Conservation (phyloP, 202 grass and related monocot species). For the Brachypodium distachyon region DNA sequence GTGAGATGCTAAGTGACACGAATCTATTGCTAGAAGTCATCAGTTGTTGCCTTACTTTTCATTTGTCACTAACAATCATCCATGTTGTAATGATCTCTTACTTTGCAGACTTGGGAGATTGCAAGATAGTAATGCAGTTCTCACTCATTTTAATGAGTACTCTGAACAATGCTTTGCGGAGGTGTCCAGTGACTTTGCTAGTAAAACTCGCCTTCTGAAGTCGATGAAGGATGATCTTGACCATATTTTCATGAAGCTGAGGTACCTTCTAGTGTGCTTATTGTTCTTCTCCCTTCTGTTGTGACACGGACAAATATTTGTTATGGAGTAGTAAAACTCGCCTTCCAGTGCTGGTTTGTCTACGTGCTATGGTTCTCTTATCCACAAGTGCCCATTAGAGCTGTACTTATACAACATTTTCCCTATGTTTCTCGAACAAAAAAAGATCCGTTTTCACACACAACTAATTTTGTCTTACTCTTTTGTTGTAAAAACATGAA, state of each 20-base stretch:
- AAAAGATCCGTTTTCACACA: background rate
- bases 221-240: slow-evolving; percentile 85
- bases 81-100: background rate
- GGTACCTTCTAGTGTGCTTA: slow-evolving; percentile 25
- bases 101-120: slow-evolving; percentile 57
- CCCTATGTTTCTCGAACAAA: too few relatives aligned
- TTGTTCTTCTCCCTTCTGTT: background rate
- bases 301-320: too few relatives aligned
- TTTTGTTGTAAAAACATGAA: slow-evolving; percentile 57
- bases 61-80: background rate
- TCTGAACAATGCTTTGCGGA: slow-evolving; percentile 76
- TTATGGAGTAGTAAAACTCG: too few relatives aligned
- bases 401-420: background rate
- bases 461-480: background rate
- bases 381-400: background rate
- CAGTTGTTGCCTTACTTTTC: background rate
- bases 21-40: background rate
- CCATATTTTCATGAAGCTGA: slow-evolving; percentile 71
- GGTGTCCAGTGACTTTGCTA: slow-evolving; percentile 64
- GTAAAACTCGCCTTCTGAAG: slow-evolving; percentile 65
- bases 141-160: slow-evolving; percentile 88
- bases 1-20: background rate
- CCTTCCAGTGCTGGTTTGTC: background rate
- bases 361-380: slow-evolving; percentile 1
- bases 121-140: slow-evolving; percentile 86